A percentile compares a stretch with the other conserved stretches of the same genome.
Evolutionary conservation across 257 asterid genomes (phyloP).

Genomic region (Striga asiatica): DNA sequence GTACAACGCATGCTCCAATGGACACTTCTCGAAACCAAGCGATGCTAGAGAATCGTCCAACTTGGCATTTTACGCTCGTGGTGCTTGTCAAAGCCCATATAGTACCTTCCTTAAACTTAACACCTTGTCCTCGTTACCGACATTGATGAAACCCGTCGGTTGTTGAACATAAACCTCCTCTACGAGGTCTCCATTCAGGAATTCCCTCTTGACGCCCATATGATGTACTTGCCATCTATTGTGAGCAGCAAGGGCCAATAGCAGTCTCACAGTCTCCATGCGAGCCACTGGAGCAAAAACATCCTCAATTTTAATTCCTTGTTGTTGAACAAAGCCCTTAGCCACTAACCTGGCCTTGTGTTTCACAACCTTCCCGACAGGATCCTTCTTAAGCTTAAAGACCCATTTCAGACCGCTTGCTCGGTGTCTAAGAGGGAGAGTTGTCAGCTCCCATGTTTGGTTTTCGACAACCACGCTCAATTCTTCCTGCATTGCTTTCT

Average conservation of each 20-base stretch:
- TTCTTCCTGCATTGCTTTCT: neutral
- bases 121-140: neutral
- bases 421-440: neutral
- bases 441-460: neutral
- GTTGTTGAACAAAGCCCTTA: neutral
- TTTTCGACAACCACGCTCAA: neutral
- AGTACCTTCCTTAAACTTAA: neutral
- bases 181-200: neutral
- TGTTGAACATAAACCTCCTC: neutral
- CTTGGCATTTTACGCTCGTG: neutral
- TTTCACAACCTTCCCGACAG: neutral
- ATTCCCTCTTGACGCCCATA: neutral
- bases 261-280: neutral
- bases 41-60: neutral
- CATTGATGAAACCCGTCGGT: neutral
- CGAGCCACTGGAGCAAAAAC: neutral
- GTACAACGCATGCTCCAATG: neutral
- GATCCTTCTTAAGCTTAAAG: neutral
- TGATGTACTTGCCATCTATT: neutral
- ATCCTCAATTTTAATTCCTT: neutral
- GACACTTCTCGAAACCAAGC: neutral
- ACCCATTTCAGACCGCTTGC: neutral
- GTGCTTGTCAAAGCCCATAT: neutral
- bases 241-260: neutral
- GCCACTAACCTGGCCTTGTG: neutral